Evolutionary conservation across 1,284 basidiomycete species (phyloP).

Genomic region (Trichosporon faecale): DNA sequence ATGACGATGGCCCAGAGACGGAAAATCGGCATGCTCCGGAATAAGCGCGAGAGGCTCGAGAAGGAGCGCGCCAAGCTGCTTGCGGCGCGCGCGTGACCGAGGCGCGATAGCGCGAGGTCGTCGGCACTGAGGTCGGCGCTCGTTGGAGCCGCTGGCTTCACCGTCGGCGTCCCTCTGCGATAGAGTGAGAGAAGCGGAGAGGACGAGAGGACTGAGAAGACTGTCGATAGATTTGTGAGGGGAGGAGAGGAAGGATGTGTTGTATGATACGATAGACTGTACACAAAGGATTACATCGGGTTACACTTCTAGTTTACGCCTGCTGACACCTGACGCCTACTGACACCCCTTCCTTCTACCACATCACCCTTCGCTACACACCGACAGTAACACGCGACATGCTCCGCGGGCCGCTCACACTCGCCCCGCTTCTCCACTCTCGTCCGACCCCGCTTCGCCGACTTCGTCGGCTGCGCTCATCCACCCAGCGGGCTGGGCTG

Average conservation of each 20-base stretch:
- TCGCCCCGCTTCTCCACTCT: neutral
- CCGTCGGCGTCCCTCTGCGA: too few relatives aligned
- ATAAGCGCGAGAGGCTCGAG: constrained; percentile 44
- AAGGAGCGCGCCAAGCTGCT: constrained; percentile 39
- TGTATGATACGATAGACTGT: neutral
- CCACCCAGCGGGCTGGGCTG: neutral
- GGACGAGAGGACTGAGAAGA: too few relatives aligned
- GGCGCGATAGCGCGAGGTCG: too few relatives aligned
- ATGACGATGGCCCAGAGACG: constrained; percentile 41
- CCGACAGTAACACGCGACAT: too few relatives aligned
- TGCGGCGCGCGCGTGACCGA: neutral
- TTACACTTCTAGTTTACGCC: neutral
- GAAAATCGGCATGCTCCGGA: constrained; percentile 42
- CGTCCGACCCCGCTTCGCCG: too few relatives aligned
- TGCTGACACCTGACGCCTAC: neutral
- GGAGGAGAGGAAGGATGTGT: too few relatives aligned
- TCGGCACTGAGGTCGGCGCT: too few relatives aligned
- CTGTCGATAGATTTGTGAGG: too few relatives aligned
- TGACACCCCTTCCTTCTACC: neutral
- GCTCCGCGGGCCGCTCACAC: too few relatives aligned
- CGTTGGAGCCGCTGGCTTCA: too few relatives aligned
- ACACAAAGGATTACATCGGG: neutral
- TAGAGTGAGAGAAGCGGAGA: too few relatives aligned
- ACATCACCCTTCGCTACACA: neutral
- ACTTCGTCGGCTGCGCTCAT: too few relatives aligned